Percentiles rank a stretch among this genome's conserved stretches.
These are phyloP conservation scores for Tetraselmis striata DNA, from an alignment of 139 green algal genomes.

Conservation along the genomic window DNA sequence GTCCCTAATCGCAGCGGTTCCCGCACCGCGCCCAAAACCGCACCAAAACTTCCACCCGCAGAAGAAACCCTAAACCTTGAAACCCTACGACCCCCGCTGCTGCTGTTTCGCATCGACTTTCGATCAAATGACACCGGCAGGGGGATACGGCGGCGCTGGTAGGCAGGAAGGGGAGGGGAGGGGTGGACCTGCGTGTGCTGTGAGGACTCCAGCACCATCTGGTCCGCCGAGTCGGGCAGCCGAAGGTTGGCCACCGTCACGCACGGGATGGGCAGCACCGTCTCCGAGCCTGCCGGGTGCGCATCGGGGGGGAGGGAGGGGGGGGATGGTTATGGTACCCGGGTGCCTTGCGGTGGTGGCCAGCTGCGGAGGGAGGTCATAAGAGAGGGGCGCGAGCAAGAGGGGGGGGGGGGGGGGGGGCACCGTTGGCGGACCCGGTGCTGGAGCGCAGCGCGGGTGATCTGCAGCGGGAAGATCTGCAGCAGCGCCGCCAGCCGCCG, in stretches of 20 bases:
- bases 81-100: too few relatives aligned
- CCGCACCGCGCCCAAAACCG: too few relatives aligned
- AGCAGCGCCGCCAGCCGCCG: background rate
- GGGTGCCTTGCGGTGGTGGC: too few relatives aligned
- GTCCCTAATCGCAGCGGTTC: too few relatives aligned
- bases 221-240: background rate
- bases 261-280: background rate
- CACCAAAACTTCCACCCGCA: too few relatives aligned
- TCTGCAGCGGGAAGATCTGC: background rate
- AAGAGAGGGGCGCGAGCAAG: background rate
- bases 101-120: too few relatives aligned
- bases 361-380: too few relatives aligned
- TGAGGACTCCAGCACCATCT: background rate
- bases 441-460: background rate
- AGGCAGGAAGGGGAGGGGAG: too few relatives aligned
- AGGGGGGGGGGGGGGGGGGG: background rate
- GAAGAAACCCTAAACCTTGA: too few relatives aligned
- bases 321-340: too few relatives aligned
- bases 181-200: background rate
- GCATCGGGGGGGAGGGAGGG: background rate
- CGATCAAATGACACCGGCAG: too few relatives aligned
- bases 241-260: background rate
- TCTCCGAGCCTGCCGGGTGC: background rate
- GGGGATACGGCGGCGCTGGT: too few relatives aligned
- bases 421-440: background rate